Evolutionary conservation across 2,329 filamentous ascomycete genomes (phyloP).

Genomic region (Trichoderma asperellum): DNA sequence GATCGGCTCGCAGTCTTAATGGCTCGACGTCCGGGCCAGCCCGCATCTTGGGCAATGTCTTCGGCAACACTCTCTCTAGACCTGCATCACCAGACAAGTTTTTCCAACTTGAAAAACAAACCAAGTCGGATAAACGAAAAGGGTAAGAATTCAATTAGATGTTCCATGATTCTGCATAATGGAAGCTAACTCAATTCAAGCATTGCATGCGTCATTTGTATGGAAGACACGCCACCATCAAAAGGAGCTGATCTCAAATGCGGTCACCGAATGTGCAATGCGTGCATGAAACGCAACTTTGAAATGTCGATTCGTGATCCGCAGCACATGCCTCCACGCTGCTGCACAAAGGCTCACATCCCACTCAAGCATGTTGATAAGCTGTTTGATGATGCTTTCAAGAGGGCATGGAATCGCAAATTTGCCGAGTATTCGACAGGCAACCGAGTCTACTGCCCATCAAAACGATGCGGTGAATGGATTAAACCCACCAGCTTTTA

Average conservation of each 20-base stretch:
- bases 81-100: conserved; percentile 32
- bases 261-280: conserved; percentile 78
- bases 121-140: conserved; percentile 33
- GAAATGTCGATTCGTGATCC: conserved; percentile 75
- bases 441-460: conserved; percentile 78
- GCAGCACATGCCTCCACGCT: conserved; percentile 81
- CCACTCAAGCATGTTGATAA: conserved; percentile 75
- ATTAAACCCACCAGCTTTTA: conserved; percentile 72
- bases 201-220: conserved; percentile 73
- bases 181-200: conserved; percentile 46
- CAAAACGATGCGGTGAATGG: conserved; percentile 73
- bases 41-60: conserved; percentile 9
- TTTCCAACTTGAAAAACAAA: conserved; percentile 34
- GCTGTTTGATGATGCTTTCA: conserved; percentile 74
- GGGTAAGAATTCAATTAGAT: conserved; percentile 26
- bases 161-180: conserved; percentile 6
- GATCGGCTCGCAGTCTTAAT: conserved; percentile 31
- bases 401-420: conserved; percentile 78
- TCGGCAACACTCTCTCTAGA: conserved; percentile 17
- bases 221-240: conserved; percentile 66
- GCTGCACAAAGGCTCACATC: conserved; percentile 75
- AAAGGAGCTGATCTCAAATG: conserved; percentile 75
- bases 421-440: conserved; percentile 75
- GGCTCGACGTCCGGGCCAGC: conserved; percentile 27
- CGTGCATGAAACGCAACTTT: conserved; percentile 76